These are phyloP conservation scores for Funneliformis caledonium DNA, from an alignment of 371 early-diverging fungal species.

Conservation along the genomic window DNA sequence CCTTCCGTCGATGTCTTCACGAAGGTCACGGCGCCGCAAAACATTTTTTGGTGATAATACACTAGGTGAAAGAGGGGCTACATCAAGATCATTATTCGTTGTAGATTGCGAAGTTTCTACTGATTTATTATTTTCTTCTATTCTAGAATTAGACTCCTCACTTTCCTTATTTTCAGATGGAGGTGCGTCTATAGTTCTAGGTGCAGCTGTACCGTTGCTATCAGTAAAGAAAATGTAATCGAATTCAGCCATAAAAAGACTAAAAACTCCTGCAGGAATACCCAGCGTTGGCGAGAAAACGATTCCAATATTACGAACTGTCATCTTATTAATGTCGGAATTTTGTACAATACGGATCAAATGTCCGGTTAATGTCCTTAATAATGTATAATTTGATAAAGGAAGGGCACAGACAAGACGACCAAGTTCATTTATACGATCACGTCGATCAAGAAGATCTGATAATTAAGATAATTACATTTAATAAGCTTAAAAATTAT, in stretches of 20 bases:
- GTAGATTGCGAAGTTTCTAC: neutral
- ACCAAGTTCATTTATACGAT: slow-evolving; percentile 77
- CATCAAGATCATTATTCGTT: neutral
- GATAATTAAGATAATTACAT: neutral
- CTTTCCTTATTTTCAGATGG: neutral
- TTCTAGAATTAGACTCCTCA: neutral
- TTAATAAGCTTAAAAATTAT: neutral
- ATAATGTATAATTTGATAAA: slow-evolving; percentile 83
- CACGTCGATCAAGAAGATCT: slow-evolving; percentile 73
- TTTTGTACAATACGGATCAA: slow-evolving; percentile 85
- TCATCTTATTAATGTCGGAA: slow-evolving; percentile 91
- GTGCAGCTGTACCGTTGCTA: slow-evolving; percentile 42
- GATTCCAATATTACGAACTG: slow-evolving; percentile 89
- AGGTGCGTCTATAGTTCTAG: slow-evolving; percentile 35
- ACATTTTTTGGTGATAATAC: slow-evolving; percentile 16
- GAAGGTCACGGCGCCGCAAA: slow-evolving; percentile 24
- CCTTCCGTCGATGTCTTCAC: slow-evolving; percentile 28
- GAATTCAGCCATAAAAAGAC: slow-evolving; percentile 86
- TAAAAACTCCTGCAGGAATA: slow-evolving; percentile 89
- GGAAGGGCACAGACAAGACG: slow-evolving; percentile 81
- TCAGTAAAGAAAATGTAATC: slow-evolving; percentile 73
- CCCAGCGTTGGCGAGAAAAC: slow-evolving; percentile 94
- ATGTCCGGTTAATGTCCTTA: slow-evolving; percentile 88
- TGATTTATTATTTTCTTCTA: neutral
- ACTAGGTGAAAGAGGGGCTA: neutral